These are phyloP conservation scores for Cutaneotrichosporon sp. DNA, from an alignment of 1,284 basidiomycete genomes.

Conservation along the genomic window DNA sequence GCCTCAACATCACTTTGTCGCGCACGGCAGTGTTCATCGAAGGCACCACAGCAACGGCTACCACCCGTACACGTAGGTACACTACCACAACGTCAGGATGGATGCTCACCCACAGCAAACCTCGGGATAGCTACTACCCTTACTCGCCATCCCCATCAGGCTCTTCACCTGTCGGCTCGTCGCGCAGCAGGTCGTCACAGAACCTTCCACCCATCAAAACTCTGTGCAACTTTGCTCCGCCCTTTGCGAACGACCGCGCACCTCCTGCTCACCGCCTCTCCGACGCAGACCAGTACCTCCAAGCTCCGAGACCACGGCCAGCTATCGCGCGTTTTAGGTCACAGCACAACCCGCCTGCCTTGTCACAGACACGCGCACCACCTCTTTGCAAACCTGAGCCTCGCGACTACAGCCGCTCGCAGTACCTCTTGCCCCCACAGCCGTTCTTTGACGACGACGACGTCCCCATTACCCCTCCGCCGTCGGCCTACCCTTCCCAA, in stretches of 20 bases:
- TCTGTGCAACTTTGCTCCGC: neutral
- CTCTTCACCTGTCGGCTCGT: neutral
- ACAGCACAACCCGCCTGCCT: neutral
- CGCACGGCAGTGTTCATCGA: neutral
- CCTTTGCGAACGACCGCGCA: neutral
- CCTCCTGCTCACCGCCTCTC: neutral
- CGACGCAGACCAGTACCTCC: neutral
- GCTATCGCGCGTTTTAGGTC: neutral
- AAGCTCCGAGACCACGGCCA: neutral
- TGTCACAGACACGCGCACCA: neutral
- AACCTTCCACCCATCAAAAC: slow-evolving; percentile 3
- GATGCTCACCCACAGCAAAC: neutral
- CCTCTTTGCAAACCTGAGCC: slow-evolving; percentile 4
- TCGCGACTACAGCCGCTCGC: slow-evolving; percentile 4
- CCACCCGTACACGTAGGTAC: slow-evolving; percentile 9
- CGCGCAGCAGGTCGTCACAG: neutral
- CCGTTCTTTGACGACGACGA: slow-evolving; percentile 5
- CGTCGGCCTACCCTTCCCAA: slow-evolving; percentile 8
- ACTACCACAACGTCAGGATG: no score
- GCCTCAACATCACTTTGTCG: neutral
- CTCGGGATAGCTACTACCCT: neutral
- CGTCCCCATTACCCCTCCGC: slow-evolving; percentile 11
- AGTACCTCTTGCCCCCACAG: neutral
- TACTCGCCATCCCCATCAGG: neutral
- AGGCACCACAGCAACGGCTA: slow-evolving; percentile 3